Percentiles rank a stretch among this genome's conserved stretches.
These are phyloP conservation scores for Amoebophrya sp. DNA, from an alignment of 169 alveolate genomes.

Conservation along the genomic window DNA sequence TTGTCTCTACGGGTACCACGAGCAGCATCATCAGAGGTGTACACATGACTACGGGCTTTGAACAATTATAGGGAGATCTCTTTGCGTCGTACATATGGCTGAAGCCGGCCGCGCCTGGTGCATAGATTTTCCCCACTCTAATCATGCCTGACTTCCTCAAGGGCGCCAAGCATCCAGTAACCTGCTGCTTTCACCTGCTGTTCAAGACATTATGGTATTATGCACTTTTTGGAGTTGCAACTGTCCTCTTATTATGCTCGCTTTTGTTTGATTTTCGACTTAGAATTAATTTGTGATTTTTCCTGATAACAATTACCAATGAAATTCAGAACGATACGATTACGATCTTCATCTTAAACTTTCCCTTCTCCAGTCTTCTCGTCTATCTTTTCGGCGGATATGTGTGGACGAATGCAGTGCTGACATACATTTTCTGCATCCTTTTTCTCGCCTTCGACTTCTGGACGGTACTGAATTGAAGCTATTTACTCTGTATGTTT, in stretches of 20 bases:
- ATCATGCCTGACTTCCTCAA: neutral
- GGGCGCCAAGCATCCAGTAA: neutral
- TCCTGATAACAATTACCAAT: neutral
- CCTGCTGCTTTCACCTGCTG: neutral
- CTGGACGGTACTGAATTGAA: constrained; percentile 29
- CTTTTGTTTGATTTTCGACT: neutral
- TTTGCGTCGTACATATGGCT: neutral
- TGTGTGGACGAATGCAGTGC: neutral
- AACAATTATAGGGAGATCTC: neutral
- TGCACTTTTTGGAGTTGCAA: neutral
- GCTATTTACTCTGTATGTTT: neutral
- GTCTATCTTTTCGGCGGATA: neutral
- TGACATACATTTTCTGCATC: constrained; percentile 3
- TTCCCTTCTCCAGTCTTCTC: too few relatives aligned
- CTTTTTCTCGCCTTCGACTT: neutral
- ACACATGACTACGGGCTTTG: neutral
- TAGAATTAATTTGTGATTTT: neutral
- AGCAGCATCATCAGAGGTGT: neutral
- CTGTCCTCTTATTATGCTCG: neutral
- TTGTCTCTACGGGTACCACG: neutral
- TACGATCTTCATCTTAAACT: neutral
- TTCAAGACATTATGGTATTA: neutral
- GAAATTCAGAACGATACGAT: neutral
- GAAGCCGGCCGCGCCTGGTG: neutral
- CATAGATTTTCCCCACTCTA: too few relatives aligned